These are phyloP conservation scores for Plasmopara viticola DNA, from an alignment of 352 stramenopile species.

Conservation along the genomic window DNA sequence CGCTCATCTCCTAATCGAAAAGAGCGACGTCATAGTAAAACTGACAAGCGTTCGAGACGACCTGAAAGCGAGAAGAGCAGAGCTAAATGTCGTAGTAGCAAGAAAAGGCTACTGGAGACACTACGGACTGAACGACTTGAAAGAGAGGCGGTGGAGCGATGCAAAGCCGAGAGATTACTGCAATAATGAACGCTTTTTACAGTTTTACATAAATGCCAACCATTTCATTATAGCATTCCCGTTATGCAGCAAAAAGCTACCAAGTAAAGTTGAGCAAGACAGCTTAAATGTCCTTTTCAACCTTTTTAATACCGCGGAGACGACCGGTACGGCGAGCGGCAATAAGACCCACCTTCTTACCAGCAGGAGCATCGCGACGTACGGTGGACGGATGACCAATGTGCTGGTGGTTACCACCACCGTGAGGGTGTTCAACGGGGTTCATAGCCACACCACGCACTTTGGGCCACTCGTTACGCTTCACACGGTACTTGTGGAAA, in stretches of 20 bases:
- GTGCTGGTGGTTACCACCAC: slow-evolving; percentile 99
- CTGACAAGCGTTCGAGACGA: slow-evolving; percentile 8
- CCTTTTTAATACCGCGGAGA: slow-evolving; percentile 97
- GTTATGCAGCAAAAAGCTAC: slow-evolving; percentile 15
- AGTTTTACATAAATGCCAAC: slow-evolving; percentile 3
- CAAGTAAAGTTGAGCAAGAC: slow-evolving; percentile 16
- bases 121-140: slow-evolving; percentile 42
- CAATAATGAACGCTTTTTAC: background rate
- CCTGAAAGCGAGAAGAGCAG: slow-evolving; percentile 19
- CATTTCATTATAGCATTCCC: slow-evolving; percentile 51
- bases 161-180: slow-evolving; percentile 28
- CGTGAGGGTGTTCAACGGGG: slow-evolving; percentile 98
- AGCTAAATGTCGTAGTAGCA: slow-evolving; percentile 9
- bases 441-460: slow-evolving; percentile 99
- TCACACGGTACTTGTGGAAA: slow-evolving; percentile 98
- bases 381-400: slow-evolving; percentile 99
- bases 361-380: slow-evolving; percentile 87
- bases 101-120: slow-evolving; percentile 24
- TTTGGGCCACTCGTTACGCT: slow-evolving; percentile 98
- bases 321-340: slow-evolving; percentile 94
- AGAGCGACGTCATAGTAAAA: background rate
- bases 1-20: slow-evolving; percentile 13
- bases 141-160: slow-evolving; percentile 23
- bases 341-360: slow-evolving; percentile 99
- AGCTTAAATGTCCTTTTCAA: slow-evolving; percentile 86